Base-by-base conservation (phyloP, 371 early-diverging fungal species). In the Rhizomucor pusillus region DNA sequence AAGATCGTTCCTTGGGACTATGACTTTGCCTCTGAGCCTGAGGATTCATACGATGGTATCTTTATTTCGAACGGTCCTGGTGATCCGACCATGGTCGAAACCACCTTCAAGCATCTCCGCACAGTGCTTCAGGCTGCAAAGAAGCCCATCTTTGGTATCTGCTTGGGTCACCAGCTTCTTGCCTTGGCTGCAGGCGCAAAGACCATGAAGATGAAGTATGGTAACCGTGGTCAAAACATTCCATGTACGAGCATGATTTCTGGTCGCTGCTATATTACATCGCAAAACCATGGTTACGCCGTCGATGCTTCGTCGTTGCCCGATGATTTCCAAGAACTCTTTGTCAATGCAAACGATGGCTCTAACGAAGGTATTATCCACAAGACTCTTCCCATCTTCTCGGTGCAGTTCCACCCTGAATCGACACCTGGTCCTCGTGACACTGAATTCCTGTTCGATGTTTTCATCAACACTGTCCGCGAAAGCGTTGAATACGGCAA, bases 341-440 rank as follows among this genome's bases (percentile, higher is more conserved):
- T 97, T 74, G 90, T 94, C 57, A 98, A 98, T 62, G 97, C 97
- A 60, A 98, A 98, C 73, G 98, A 98, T 68, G 91, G 91, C 4
- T 92, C 95, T 29, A 98, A 98, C 83, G 98, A 98, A 77, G 98
- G 98, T 63, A 93, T 96, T 56, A 83, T 89, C 68, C 94, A 95
- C 81, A 85, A 75, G 54, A 70, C 84, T 3, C 67, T 93, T 22
- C 98, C 98, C 19, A 90, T 88, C 76, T 97, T 94, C 73, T 92
- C 93, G 41, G 98, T 98, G 10, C 98, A 98, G 75, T 98, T 98
- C 87, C 98, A 98, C 77, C 98, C 98, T 37, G 98, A 98, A 71
- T 88, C 93, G 5, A 90, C 89, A 13, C 94, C 98, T n/a, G 98
- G 98, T 54, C 98, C 98, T 25, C 89, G 93, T 63, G 98, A 98